These are phyloP conservation scores for Sherardia arvensis DNA, from an alignment of 257 asterid species.

Conservation along the genomic window DNA sequence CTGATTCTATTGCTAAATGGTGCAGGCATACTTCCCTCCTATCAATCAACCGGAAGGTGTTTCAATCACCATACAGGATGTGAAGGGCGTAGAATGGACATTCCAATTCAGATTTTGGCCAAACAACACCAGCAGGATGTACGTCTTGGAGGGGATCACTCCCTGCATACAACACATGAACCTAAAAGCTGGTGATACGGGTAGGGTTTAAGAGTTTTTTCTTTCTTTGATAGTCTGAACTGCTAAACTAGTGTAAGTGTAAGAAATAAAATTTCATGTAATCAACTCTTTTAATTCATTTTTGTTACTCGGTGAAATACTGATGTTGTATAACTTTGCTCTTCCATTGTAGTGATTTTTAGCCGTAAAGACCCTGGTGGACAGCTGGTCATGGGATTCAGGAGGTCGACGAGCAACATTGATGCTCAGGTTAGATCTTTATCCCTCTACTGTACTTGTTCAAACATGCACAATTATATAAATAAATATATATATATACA, in stretches of 20 bases:
- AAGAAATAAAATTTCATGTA: background rate
- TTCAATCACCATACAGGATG: constrained; percentile 85
- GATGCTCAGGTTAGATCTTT: constrained; percentile 51
- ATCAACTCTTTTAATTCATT: too few species aligned
- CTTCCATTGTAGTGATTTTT: constrained; percentile 54
- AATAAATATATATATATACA: too few species aligned
- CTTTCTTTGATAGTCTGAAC: too few species aligned
- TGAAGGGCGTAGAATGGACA: constrained; percentile 94
- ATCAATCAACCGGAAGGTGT: constrained; percentile 93
- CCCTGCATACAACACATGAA: constrained; percentile 99
- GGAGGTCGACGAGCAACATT: constrained; percentile 57
- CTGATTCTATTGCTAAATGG: background rate
- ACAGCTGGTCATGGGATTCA: constrained; percentile 89
- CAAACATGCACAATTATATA: too few species aligned
- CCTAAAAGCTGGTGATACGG: constrained; percentile 97
- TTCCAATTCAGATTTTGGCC: constrained; percentile 99
- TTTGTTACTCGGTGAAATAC: too few species aligned
- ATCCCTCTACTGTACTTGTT: constrained; percentile 5
- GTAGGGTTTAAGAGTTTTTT: constrained; percentile 40
- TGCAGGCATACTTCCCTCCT: constrained; percentile 87
- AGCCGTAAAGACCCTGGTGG: constrained; percentile 86
- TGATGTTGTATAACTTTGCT: constrained; percentile 1
- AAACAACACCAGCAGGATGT: constrained; percentile 96
- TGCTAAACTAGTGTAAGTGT: constrained; percentile 5
- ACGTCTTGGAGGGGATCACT: constrained; percentile 96